A percentile compares a stretch with the other conserved stretches of the same genome.
phyloP scores from a whole-genome alignment of 257 asterid species.

The Solanum gandarillasii region DNA sequence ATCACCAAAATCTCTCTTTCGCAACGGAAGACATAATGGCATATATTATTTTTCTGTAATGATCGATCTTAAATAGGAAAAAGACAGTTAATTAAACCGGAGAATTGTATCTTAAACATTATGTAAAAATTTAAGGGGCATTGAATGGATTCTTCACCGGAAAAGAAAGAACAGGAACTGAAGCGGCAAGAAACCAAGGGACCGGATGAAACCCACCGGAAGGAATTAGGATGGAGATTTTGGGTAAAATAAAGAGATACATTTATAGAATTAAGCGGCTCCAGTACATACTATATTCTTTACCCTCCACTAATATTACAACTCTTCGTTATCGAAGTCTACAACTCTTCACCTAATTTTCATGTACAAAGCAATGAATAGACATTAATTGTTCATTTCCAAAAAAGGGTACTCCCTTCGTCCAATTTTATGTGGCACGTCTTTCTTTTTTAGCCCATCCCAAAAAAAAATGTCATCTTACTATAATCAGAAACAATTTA shows the following conservation, averaged over 20 bases:
- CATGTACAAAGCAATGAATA: background rate
- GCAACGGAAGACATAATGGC: background rate
- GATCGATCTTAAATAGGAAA: background rate
- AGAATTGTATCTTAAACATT: background rate
- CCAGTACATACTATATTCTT: background rate
- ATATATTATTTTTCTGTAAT: background rate
- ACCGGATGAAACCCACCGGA: background rate
- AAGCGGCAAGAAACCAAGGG: background rate
- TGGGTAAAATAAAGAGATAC: background rate
- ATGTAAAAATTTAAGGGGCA: background rate
- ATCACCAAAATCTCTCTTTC: background rate
- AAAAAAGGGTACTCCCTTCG: background rate
- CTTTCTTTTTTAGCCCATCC: background rate
- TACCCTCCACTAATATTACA: background rate
- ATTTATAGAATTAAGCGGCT: background rate
- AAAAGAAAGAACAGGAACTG: background rate
- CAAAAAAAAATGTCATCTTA: background rate
- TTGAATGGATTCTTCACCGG: background rate
- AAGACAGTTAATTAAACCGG: background rate
- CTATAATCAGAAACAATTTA: too few species aligned
- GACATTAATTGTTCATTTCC: background rate
- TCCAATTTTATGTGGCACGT: background rate
- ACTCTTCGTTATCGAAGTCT: background rate
- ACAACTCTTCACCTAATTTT: background rate
- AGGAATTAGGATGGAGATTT: background rate